These are phyloP conservation scores for Bryoglossum gracile DNA, from an alignment of 495 filamentous ascomycete species.

Conservation along the genomic window DNA sequence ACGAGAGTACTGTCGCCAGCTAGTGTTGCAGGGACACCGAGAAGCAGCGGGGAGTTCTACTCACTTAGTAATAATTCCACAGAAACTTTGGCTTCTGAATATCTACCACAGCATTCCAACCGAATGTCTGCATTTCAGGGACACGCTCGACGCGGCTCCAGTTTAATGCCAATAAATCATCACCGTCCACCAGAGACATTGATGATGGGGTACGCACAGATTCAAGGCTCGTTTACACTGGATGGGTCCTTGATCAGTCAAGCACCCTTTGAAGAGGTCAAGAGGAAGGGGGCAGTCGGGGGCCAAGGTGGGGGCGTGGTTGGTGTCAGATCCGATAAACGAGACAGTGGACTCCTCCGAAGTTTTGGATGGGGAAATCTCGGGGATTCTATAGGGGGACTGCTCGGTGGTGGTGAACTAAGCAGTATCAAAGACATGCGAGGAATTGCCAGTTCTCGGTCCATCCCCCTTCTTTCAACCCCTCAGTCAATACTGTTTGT, in stretches of 20 bases:
- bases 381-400: constrained; percentile 78
- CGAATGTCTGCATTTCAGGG: constrained; percentile 39
- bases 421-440: constrained; percentile 95
- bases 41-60: constrained; percentile 93
- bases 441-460: constrained; percentile 66
- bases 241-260: constrained; percentile 90
- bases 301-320: constrained; percentile 80
- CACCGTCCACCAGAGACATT: constrained; percentile 60
- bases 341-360: constrained; percentile 71
- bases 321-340: constrained; percentile 67
- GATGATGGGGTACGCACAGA: constrained; percentile 97
- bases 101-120: constrained; percentile 57
- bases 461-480: constrained; percentile 83
- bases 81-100: constrained; percentile 90
- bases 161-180: constrained; percentile 38
- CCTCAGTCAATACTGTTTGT: constrained; percentile 98
- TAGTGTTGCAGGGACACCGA: constrained; percentile 60
- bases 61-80: constrained; percentile 88
- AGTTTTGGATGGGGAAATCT: constrained; percentile 84
- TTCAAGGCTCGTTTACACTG: constrained; percentile 84
- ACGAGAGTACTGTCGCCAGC: constrained; percentile 61
- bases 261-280: constrained; percentile 88
- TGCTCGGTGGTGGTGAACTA: constrained; percentile 76
- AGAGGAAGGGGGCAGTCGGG: constrained; percentile 84
- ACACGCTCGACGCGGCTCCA: constrained; percentile 58